These are phyloP conservation scores for Aureobasidium sp. DNA, from an alignment of 2,329 filamentous ascomycete genomes.

Conservation along the genomic window DNA sequence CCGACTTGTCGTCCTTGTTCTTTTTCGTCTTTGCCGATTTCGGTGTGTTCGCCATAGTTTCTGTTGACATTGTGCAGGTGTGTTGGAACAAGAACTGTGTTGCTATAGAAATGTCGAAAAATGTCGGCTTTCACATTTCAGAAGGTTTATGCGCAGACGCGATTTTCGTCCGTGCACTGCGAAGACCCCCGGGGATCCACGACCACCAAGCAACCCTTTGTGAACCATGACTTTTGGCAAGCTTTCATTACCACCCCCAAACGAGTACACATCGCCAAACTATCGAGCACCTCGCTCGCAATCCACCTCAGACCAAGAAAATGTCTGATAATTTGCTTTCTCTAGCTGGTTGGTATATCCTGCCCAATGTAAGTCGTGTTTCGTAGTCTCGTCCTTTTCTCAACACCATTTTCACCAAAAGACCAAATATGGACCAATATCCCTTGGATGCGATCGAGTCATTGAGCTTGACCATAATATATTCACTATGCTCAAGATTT, in stretches of 20 bases:
- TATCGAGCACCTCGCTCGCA: background rate
- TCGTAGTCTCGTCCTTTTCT: background rate
- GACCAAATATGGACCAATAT: background rate
- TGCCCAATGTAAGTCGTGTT: conserved; percentile 45
- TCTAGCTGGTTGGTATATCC: conserved; percentile 51
- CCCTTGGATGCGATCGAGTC: background rate
- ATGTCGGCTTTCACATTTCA: background rate
- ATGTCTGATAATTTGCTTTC: conserved; percentile 42
- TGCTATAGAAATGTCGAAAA: background rate
- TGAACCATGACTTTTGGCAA: background rate
- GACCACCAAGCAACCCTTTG: no score
- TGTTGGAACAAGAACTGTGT: background rate
- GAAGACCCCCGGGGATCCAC: background rate
- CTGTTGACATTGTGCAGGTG: conserved; percentile 17
- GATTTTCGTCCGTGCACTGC: background rate
- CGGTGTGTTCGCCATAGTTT: conserved; percentile 11
- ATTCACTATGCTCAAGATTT: background rate
- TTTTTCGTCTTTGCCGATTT: conserved; percentile 29
- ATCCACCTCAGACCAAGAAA: background rate
- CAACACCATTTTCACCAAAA: background rate
- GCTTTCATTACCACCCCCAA: background rate
- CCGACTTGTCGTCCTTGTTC: conserved; percentile 27
- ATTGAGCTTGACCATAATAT: background rate
- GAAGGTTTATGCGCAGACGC: background rate
- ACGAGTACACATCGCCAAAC: background rate